phyloP scores from a whole-genome alignment of 306 rosid genomes.

The Vigna unguiculata region DNA sequence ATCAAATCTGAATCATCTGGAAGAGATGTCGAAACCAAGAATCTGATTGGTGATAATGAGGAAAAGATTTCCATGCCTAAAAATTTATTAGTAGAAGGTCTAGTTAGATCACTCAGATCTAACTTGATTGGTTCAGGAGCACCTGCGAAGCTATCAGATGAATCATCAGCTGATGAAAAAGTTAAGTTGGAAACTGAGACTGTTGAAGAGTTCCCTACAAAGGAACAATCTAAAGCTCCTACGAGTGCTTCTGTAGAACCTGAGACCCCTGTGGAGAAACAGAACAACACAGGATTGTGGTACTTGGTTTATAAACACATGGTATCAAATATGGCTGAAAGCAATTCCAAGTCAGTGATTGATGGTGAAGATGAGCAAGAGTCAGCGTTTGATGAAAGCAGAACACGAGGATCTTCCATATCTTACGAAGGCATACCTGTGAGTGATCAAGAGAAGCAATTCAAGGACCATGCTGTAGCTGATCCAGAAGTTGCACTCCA shows the following conservation, averaged over 20 bases:
- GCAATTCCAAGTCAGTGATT: conserved; percentile 48
- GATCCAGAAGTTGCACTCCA: conserved; percentile 57
- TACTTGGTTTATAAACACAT: conserved; percentile 81
- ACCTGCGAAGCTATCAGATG: conserved; percentile 29
- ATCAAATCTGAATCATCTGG: conserved; percentile 39
- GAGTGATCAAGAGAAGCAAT: conserved; percentile 36
- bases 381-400: conserved; percentile 28
- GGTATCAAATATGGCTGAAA: conserved; percentile 63
- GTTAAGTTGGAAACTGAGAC: conserved; percentile 30
- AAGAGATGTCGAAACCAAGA: conserved; percentile 44
- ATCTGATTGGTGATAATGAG: conserved; percentile 32
- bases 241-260: conserved; percentile 42
- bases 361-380: conserved; percentile 47
- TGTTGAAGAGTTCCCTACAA: conserved; percentile 32
- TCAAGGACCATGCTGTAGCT: conserved; percentile 41
- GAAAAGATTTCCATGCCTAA: conserved; percentile 41
- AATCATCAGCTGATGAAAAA: conserved; percentile 37
- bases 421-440: conserved; percentile 38
- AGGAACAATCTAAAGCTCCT: conserved; percentile 42
- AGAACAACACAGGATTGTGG: conserved; percentile 69
- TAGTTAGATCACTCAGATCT: conserved; percentile 48
- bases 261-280: conserved; percentile 52
- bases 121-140: conserved; percentile 54
- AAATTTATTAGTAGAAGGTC: conserved; percentile 48
- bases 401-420: conserved; percentile 30